Base-by-base conservation (phyloP, 257 asterid genomes). In the Penstemon barbatus region DNA sequence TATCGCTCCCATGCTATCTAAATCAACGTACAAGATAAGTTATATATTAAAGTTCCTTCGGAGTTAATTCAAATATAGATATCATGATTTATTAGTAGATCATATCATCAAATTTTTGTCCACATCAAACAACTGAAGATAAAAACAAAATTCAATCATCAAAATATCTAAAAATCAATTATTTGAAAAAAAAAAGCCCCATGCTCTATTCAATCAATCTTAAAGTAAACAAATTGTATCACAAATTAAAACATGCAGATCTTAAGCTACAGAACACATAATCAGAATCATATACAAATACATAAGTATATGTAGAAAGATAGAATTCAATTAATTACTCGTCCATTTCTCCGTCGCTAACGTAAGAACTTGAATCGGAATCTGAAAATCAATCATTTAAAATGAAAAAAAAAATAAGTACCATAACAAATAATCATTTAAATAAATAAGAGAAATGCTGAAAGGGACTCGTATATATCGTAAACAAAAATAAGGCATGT, bases 271-370 rank as follows among this genome's bases (percentile, higher is more conserved):
- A 50, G 65, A 80, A 50, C 65, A 15, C 18, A 15, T 15, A 15
- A 15, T 15, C 18, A 15, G 18, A 15, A 15, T 15, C 18, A 15
- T 15, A 15, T 15, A 15, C 18, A 15, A 15, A 15, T 15, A 15
- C 18, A 15, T 15, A 15, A 15, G 18, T 15, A 15, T 15, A 15
- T 15, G 18, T 15, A 15, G 18, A 15, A 15, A 15, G 18, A 15
- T 15, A 67, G 66, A 62, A 70, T 43, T 59, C 50, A 60, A 55
- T 15, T 15, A 15, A 15, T 74, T 87, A 89, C 97, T 89, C 97
- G 71, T 87, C 90, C 71, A 82, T 82, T 50, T 85, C 93, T 48
- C 71, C 91, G 38, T 13, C 18, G 18, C 18, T 15, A 15, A 0
- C 18, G 18, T 15, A 15, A 15, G 18, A 15, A 15, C 18, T 15